Percentiles rank a stretch among this genome's conserved stretches.
Conservation (phyloP, 2,329 filamentous ascomycete genomes). For the Aspergillus quadrilineatus region DNA sequence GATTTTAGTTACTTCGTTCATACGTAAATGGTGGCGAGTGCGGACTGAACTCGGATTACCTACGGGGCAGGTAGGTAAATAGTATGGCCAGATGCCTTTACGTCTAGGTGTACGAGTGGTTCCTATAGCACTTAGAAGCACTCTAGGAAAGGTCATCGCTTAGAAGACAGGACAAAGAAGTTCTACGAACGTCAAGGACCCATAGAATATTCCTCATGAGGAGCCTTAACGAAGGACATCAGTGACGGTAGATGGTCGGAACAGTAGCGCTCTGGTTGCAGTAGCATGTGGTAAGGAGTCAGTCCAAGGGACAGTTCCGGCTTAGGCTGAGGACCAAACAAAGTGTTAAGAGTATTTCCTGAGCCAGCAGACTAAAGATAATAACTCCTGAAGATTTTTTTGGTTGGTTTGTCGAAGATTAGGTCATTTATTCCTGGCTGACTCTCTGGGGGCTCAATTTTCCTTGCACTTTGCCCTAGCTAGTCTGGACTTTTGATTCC, state of each 20-base stretch:
- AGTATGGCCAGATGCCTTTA: neutral
- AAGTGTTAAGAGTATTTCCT: neutral
- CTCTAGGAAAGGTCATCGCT: neutral
- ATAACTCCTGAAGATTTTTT: neutral
- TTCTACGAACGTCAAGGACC: neutral
- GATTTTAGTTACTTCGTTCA: neutral
- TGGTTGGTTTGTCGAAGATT: neutral
- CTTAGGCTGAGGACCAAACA: neutral
- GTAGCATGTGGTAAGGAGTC: neutral
- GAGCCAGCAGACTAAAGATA: neutral
- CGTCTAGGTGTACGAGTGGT: neutral
- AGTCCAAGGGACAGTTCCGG: neutral
- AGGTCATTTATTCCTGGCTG: neutral
- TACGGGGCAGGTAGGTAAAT: neutral
- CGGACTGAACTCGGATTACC: neutral
- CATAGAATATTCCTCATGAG: neutral
- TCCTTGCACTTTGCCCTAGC: neutral
- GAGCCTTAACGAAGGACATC: neutral
- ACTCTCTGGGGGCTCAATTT: neutral
- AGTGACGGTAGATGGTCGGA: neutral
- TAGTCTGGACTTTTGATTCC: neutral
- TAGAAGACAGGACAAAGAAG: neutral
- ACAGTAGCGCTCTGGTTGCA: neutral
- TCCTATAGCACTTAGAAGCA: no score
- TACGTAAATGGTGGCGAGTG: slow-evolving; percentile 9